Evolutionary conservation across 352 stramenopile species (phyloP), one percentile per base, ranked within the genome.

Genomic region (Phytopythium vexans): DNA sequence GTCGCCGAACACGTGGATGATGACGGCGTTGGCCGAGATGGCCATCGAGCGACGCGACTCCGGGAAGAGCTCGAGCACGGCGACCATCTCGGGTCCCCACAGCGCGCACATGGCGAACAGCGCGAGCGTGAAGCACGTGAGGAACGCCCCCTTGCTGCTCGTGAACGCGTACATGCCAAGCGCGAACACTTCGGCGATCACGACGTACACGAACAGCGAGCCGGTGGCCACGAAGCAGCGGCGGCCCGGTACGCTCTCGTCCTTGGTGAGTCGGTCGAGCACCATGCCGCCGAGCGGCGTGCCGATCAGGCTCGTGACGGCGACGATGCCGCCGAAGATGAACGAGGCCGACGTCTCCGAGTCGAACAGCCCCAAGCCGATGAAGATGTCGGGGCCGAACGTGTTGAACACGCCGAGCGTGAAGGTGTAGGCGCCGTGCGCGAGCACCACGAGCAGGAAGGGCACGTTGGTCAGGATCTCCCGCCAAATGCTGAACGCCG

Each of bases 1-100:
- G 69, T 98, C 92, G 4, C 92, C 92, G 27, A 97, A 73, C 14
- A 89, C 58, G 65, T 97, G 90, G 21, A 94, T 84, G 31, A 89
- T 70, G 8, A 97, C 58, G 48, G 76, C 88, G 58, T 88, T 89
- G 6, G 95, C 69, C 6, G 79, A 90, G 51, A 94, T 74, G 27
- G 82, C 83, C 61, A 97, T 83, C 0, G 88, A 76, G 11, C 86
- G 70, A 46, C 85, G 72, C 6, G 68, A 74, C 27, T 63, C 68
- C 32, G 88, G 79, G 41, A 97, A 93, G 4, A 81, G 60, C 37
- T 93, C 63, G 62, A 97, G 82, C 33, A 92, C 66, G 15, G 68
- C 68, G 31, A 95, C 69, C 53, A 84, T 92, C 36, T 86, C 77
- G 15, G 68, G 72, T 6, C 73, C 61, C 46, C 68, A 86, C 12